Conservation (phyloP, 2,329 filamentous ascomycete species). For the Parastagonospora avenae region DNA sequence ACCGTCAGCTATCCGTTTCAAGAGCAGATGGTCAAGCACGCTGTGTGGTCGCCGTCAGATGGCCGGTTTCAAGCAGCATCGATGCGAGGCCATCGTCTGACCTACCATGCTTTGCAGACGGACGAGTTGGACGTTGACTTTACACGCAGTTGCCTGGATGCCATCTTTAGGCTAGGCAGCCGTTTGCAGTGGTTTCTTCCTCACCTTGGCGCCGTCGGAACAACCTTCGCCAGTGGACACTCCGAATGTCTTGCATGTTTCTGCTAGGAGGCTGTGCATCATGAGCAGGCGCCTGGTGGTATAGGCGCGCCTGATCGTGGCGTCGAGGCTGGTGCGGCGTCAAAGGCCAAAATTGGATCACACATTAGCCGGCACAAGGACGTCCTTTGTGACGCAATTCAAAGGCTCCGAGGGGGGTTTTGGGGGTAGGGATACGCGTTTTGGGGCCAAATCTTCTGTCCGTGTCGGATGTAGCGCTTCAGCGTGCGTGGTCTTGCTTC, state of each 20-base stretch:
- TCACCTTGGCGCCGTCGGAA: no score
- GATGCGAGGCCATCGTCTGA: no score
- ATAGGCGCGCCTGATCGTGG: background rate
- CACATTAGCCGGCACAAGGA: background rate
- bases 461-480: no score
- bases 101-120: no score
- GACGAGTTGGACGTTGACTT: background rate
- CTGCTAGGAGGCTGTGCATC: background rate
- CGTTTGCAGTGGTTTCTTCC: background rate
- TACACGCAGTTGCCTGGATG: background rate
- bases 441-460: no score
- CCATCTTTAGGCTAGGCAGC: background rate
- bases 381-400: no score
- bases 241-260: background rate
- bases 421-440: background rate
- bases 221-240: background rate
- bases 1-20: no score
- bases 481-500: no score
- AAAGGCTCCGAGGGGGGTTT: no score
- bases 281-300: background rate
- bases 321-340: conserved; percentile 4
- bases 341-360: background rate
- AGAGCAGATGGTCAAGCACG: no score
- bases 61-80: no score
- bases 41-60: no score